A percentile compares a stretch with the other conserved stretches of the same genome.
Conservation (phyloP, 805 yeast species). For the Metschnikowia bowlesiae region DNA sequence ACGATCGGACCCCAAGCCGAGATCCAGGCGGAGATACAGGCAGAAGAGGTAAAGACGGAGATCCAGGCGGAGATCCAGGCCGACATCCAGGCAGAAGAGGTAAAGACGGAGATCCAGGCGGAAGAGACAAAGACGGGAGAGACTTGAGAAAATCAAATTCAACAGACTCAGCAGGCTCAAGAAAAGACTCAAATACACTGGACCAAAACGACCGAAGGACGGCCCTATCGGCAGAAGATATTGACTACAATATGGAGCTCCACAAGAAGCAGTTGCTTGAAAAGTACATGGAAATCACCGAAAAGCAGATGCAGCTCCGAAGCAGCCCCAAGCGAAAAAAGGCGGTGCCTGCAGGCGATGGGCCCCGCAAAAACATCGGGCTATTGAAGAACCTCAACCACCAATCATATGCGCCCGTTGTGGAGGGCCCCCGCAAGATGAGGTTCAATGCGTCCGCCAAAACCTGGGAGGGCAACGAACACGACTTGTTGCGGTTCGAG, state of each 20-base stretch:
- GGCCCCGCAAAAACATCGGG: constrained; percentile 20
- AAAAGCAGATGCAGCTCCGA: constrained; percentile 17
- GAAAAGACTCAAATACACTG: too few species aligned
- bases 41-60: not conserved
- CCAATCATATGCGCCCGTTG: constrained; percentile 13
- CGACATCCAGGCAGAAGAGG: not conserved
- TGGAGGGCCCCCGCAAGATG: constrained; percentile 34
- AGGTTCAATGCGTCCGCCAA: constrained; percentile 47
- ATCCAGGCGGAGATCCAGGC: not conserved
- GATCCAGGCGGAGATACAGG: not conserved
- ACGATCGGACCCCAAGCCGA: not conserved
- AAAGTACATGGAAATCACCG: constrained; percentile 28
- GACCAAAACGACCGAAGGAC: not conserved
- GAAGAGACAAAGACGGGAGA: not conserved
- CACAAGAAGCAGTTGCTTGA: constrained; percentile 27
- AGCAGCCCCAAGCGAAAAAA: constrained; percentile 12
- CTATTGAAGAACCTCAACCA: constrained; percentile 28
- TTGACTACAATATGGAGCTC: constrained; percentile 17
- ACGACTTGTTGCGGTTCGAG: constrained; percentile 51
- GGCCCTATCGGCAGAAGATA: constrained; percentile 5
- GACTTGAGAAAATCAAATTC: too few species aligned
- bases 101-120: not conserved
- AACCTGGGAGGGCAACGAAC: constrained; percentile 66
- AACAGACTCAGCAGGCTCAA: too few species aligned
- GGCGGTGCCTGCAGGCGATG: not conserved